Percentiles rank a stretch among this genome's conserved stretches.
phyloP scores from a whole-genome alignment of 108 stramenopile genomes.

The Cyclotella choctawhatcheeana region DNA sequence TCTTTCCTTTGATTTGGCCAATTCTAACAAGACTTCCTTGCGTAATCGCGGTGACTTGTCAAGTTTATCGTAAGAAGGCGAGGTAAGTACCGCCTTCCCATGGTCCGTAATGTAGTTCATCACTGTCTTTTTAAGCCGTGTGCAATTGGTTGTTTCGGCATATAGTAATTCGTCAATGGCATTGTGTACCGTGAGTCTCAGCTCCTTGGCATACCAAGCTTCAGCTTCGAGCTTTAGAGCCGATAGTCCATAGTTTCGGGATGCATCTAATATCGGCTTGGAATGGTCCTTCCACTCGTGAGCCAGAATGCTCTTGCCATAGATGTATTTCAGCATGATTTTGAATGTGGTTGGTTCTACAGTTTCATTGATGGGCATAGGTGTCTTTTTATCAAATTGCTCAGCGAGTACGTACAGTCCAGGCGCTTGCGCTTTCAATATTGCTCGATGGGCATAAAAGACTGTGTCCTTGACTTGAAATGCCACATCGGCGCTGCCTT shows the following conservation, averaged over 20 bases:
- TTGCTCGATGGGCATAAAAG: conserved; percentile 14
- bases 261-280: conserved; percentile 17
- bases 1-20: not conserved
- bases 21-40: conserved; percentile 2
- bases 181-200: not conserved
- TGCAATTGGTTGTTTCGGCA: not conserved
- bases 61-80: not conserved
- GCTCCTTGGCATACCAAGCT: not conserved
- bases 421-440: conserved; percentile 13
- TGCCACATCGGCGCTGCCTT: not conserved
- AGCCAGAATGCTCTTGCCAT: conserved; percentile 6
- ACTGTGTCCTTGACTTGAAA: not conserved
- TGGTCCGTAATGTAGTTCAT: not conserved
- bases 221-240: not conserved
- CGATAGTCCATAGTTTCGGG: conserved; percentile 3
- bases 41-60: not conserved
- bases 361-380: conserved; percentile 11
- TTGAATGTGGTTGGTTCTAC: conserved; percentile 6
- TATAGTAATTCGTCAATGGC: not conserved
- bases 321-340: conserved; percentile 13
- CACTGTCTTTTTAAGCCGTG: not conserved
- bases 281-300: not conserved
- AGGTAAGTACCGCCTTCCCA: not conserved
- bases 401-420: not conserved
- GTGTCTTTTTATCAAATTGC: not conserved